Percentiles rank a stretch among this genome's conserved stretches.
Conservation (phyloP, 306 rosid species). For the Prunus davidiana region DNA sequence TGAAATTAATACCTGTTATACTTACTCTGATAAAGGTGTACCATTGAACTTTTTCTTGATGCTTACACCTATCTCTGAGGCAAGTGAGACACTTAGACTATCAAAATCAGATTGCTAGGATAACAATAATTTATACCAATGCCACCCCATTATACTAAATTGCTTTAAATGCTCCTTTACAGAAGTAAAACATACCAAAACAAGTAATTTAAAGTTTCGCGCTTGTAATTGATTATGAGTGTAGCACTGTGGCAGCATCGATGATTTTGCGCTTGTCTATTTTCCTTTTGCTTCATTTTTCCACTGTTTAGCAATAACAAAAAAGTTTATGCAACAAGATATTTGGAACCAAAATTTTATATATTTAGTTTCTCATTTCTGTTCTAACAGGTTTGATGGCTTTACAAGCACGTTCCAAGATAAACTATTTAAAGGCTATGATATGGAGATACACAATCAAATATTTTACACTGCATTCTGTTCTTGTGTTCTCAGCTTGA, state of each 20-base stretch:
- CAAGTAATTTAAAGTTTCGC: background rate
- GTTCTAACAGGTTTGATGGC: slow-evolving; percentile 66
- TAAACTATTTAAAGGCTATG: slow-evolving; percentile 89
- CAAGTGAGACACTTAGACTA: slow-evolving; percentile 1
- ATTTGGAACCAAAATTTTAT: background rate
- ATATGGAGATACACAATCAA: slow-evolving; percentile 99
- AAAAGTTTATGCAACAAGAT: background rate
- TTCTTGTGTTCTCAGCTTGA: slow-evolving; percentile 87
- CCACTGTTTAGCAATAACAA: background rate
- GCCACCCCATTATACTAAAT: background rate
- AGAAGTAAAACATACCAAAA: background rate
- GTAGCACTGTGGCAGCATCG: background rate
- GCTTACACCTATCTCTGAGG: background rate
- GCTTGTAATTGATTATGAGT: background rate
- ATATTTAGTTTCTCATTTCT: slow-evolving; percentile 10
- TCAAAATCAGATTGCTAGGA: background rate
- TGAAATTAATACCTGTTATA: background rate
- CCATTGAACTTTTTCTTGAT: background rate
- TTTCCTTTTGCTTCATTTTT: background rate
- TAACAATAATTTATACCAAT: background rate
- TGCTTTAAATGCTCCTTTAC: background rate
- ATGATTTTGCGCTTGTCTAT: background rate
- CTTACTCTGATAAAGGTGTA: background rate
- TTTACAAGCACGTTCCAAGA: slow-evolving; percentile 99
- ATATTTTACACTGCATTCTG: slow-evolving; percentile 88